Evolutionary conservation across 176 grass and related monocot genomes (phyloP).

Genomic region (Aegilops tauschii): DNA sequence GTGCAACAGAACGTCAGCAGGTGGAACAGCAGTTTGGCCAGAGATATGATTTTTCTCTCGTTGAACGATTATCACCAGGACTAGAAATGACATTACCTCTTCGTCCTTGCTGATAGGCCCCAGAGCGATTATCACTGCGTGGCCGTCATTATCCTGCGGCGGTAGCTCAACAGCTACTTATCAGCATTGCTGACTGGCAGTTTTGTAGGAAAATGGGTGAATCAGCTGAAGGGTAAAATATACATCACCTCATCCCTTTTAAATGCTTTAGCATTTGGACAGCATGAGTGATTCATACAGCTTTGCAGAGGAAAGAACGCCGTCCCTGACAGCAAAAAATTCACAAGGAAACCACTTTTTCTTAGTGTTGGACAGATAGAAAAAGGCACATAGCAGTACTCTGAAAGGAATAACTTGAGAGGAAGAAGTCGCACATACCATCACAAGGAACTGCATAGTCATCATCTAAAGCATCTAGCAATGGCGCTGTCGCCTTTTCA

Average conservation of each 20-base stretch:
- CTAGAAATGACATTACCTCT: constrained; percentile 53
- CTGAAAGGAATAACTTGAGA: not conserved
- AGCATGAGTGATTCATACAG: constrained; percentile 97
- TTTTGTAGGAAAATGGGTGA: constrained; percentile 4
- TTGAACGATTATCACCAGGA: not conserved
- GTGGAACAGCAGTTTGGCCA: not conserved
- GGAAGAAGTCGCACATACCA: constrained; percentile 37
- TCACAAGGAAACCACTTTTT: not conserved
- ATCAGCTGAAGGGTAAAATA: not conserved
- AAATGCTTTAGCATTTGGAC: constrained; percentile 95
- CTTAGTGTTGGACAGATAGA: not conserved
- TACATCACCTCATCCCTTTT: constrained; percentile 77
- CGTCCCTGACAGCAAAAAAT: constrained; percentile 56
- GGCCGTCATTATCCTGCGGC: constrained; percentile 76
- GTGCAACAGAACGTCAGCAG: not conserved
- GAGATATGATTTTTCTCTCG: not conserved
- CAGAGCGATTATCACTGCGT: constrained; percentile 66
- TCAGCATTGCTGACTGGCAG: constrained; percentile 13
- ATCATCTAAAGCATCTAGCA: constrained; percentile 82
- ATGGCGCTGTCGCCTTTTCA: constrained; percentile 40
- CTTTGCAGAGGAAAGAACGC: constrained; percentile 97
- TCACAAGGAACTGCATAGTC: constrained; percentile 80
- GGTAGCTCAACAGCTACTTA: constrained; percentile 1
- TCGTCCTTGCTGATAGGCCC: constrained; percentile 54
- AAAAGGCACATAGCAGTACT: not conserved